These are phyloP conservation scores for Murraya koenigii DNA, from an alignment of 345 rosid genomes.

Conservation along the genomic window DNA sequence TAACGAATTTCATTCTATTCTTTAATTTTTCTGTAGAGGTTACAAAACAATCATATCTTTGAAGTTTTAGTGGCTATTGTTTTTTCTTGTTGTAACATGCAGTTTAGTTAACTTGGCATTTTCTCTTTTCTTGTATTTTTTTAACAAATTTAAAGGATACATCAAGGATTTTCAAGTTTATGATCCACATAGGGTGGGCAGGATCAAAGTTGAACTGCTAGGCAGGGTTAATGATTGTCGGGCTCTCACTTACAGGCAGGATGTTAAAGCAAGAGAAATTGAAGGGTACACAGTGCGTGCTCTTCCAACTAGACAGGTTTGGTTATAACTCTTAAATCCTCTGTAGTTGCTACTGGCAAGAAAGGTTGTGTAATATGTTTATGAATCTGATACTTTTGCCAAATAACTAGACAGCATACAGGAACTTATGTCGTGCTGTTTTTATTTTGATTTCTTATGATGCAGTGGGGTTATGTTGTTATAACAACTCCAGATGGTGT, in stretches of 20 bases:
- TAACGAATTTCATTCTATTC: background rate
- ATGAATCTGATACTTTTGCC: background rate
- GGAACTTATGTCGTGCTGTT: background rate
- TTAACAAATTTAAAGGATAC: conserved; percentile 44
- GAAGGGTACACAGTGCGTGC: conserved; percentile 52
- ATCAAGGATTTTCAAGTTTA: conserved; percentile 64
- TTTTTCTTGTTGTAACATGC: background rate
- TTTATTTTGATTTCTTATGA: background rate
- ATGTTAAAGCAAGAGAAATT: conserved; percentile 73
- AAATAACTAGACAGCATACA: background rate
- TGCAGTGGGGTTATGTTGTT: conserved; percentile 94
- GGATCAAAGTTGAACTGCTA: conserved; percentile 75
- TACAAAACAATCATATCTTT: background rate
- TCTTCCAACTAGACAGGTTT: conserved; percentile 91
- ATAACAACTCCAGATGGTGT: conserved; percentile 89
- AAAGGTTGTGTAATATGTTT: background rate
- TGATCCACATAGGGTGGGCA: conserved; percentile 90
- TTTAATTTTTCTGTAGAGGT: background rate
- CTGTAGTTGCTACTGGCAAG: background rate
- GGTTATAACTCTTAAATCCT: conserved; percentile 6
- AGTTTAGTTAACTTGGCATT: conserved; percentile 11
- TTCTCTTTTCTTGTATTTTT: background rate
- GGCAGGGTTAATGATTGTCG: conserved; percentile 85
- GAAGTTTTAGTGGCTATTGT: background rate
- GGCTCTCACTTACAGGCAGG: conserved; percentile 87